Conservation (phyloP, 768 basidiomycete species). For the Neoboletus subvelutipes region DNA sequence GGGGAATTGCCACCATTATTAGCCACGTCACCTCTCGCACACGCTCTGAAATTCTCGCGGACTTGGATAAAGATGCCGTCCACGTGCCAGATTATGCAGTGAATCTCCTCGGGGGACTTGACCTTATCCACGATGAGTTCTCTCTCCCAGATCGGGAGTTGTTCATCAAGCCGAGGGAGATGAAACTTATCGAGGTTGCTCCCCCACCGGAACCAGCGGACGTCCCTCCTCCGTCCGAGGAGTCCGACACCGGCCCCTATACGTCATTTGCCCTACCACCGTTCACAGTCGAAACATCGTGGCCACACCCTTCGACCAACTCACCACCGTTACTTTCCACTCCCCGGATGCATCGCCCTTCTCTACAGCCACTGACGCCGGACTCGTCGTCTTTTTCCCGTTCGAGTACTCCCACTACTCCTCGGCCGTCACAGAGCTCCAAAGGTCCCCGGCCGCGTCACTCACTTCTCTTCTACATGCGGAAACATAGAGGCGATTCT, state of each 20-base stretch:
- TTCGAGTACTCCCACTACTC: conserved; percentile 31
- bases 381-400: conserved; percentile 33
- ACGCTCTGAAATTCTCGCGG: conserved; percentile 38
- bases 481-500: conserved; percentile 22
- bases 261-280: conserved; percentile 32
- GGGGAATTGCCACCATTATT: conserved; percentile 40
- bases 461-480: conserved; percentile 34
- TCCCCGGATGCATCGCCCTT: conserved; percentile 21
- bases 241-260: conserved; percentile 35
- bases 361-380: conserved; percentile 30
- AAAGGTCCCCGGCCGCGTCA: conserved; percentile 27
- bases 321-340: conserved; percentile 22
- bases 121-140: conserved; percentile 36
- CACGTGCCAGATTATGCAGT: conserved; percentile 46
- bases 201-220: conserved; percentile 23
- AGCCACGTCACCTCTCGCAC: conserved; percentile 34
- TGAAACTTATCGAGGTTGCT: conserved; percentile 29
- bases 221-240: conserved; percentile 29
- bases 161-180: conserved; percentile 31
- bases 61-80: conserved; percentile 33
- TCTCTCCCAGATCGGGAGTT: conserved; percentile 33
- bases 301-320: conserved; percentile 21
- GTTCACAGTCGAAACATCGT: conserved; percentile 23
- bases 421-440: conserved; percentile 26
- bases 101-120: conserved; percentile 44